Evolutionary conservation across 2,329 filamentous ascomycete species (phyloP).

Genomic region (Tolypocladium inflatum): DNA sequence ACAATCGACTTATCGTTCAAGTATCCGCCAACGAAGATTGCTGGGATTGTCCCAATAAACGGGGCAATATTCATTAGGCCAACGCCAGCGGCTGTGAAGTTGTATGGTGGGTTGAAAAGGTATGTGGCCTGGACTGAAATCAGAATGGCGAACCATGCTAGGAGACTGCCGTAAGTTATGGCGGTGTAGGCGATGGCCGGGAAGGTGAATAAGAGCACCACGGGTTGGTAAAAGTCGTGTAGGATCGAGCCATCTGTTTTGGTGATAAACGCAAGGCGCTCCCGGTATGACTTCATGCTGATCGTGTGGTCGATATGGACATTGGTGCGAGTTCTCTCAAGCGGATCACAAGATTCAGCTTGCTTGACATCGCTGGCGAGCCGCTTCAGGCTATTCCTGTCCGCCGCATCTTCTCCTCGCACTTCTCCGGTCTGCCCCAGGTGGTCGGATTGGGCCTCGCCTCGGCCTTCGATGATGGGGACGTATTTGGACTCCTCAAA

Average conservation of each 20-base stretch:
- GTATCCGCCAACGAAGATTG: slow-evolving; percentile 23
- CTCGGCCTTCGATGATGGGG: background rate
- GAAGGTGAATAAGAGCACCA: slow-evolving; percentile 8
- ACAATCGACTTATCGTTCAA: slow-evolving; percentile 27
- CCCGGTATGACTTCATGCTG: slow-evolving; percentile 7
- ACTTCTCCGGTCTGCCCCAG: background rate
- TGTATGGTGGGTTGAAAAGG: slow-evolving; percentile 20
- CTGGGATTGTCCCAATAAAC: slow-evolving; percentile 27
- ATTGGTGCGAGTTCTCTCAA: background rate
- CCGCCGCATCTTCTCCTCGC: background rate
- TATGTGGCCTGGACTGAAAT: slow-evolving; percentile 6
- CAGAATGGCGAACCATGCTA: slow-evolving; percentile 24
- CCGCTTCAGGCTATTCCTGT: background rate
- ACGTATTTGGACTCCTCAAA: slow-evolving; percentile 6
- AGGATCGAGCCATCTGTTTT: slow-evolving; percentile 5
- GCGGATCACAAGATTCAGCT: background rate
- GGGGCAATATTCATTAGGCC: slow-evolving; percentile 16
- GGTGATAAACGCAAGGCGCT: slow-evolving; percentile 13
- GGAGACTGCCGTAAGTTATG: slow-evolving; percentile 26
- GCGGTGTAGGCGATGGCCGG: slow-evolving; percentile 27
- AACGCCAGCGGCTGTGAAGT: slow-evolving; percentile 13
- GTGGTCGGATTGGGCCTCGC: too few species aligned
- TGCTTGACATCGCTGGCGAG: background rate
- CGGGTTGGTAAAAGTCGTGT: slow-evolving; percentile 6
- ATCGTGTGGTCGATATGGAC: background rate